phyloP scores from a whole-genome alignment of 495 filamentous ascomycete species.

The Trichocladium uniseriatum region DNA sequence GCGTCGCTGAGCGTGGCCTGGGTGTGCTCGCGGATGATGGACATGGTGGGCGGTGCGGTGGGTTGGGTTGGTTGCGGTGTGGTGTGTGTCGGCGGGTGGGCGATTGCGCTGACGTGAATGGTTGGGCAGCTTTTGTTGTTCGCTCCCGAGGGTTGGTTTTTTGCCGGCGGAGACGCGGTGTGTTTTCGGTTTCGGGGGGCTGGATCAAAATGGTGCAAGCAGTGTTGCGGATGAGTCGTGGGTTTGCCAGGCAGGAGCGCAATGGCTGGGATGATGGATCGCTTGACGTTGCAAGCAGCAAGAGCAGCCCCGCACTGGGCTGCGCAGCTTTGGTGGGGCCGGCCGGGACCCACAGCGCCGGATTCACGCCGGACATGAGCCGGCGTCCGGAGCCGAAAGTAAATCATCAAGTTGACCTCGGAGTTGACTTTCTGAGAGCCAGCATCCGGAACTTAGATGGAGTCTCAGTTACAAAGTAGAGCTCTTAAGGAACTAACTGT shows the following conservation, averaged over 20 bases:
- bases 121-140: background rate
- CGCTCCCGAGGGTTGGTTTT: no score
- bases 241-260: background rate
- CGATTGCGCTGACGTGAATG: background rate
- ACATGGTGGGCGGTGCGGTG: slow-evolving; percentile 32
- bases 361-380: background rate
- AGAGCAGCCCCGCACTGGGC: slow-evolving; percentile 4
- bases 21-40: slow-evolving; percentile 49
- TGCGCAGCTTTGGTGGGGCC: slow-evolving; percentile 1
- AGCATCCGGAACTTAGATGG: no score
- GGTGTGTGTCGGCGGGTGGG: background rate
- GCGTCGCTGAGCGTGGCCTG: slow-evolving; percentile 43
- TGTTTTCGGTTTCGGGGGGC: no score
- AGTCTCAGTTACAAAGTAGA: no score
- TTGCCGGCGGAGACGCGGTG: no score
- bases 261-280: background rate
- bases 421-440: no score
- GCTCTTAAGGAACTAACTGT: no score
- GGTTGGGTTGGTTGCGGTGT: background rate
- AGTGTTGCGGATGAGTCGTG: background rate
- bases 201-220: no score
- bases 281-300: background rate
- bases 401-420: no score
- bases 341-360: background rate
- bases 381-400: no score